phyloP scores from a whole-genome alignment of 768 basidiomycete species.

The Rhodotorula paludigena region DNA sequence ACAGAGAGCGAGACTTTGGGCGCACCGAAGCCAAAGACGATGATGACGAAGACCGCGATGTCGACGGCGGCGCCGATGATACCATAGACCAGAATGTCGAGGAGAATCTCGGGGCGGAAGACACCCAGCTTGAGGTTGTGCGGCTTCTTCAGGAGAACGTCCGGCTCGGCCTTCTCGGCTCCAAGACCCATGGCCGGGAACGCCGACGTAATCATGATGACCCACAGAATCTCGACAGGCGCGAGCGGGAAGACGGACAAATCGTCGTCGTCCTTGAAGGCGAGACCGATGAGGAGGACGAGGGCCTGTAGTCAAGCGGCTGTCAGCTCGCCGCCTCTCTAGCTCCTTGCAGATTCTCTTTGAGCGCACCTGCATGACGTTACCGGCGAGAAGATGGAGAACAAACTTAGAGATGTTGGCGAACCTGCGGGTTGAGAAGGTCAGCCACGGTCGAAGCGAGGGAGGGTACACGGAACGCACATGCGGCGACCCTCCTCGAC shows the following conservation, averaged over 20 bases:
- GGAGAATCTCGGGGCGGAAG: conserved; percentile 48
- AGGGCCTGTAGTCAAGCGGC: too few relatives aligned
- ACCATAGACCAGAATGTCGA: conserved; percentile 49
- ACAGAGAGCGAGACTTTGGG: not conserved
- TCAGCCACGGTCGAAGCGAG: conserved; percentile 63
- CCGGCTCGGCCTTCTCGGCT: conserved; percentile 53
- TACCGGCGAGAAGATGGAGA: conserved; percentile 56
- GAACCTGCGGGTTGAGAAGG: conserved; percentile 40
- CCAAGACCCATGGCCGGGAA: conserved; percentile 60
- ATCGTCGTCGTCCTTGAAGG: conserved; percentile 54
- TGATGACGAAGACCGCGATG: conserved; percentile 41
- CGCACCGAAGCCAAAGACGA: conserved; percentile 47
- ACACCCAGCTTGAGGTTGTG: conserved; percentile 46
- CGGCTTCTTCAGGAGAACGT: conserved; percentile 36
- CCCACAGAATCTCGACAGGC: conserved; percentile 50
- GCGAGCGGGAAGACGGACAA: conserved; percentile 57
- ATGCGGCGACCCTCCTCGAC: conserved; percentile 62
- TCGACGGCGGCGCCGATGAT: conserved; percentile 47
- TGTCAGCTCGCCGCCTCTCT: too few relatives aligned
- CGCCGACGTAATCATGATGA: conserved; percentile 54
- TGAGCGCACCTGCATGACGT: conserved; percentile 59
- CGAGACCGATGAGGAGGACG: conserved; percentile 57
- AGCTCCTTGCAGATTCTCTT: too few relatives aligned
- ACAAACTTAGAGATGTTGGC: conserved; percentile 59
- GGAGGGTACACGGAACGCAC: not conserved